These are phyloP conservation scores for Leccinum obscurum DNA, from an alignment of 768 basidiomycete species.

Conservation along the genomic window DNA sequence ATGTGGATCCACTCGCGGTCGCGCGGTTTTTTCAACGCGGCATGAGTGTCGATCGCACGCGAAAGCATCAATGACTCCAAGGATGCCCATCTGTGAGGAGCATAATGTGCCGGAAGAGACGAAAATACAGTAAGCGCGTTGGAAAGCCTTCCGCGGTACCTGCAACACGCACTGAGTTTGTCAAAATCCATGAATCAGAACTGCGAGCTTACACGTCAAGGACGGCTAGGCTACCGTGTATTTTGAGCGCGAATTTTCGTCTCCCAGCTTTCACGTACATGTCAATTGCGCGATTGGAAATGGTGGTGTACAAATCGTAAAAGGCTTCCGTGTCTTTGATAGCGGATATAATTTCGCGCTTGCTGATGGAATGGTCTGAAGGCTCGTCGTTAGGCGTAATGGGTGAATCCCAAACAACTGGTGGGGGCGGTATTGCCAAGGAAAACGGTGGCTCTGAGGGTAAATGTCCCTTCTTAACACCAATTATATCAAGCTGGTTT, in stretches of 20 bases:
- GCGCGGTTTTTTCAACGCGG: constrained; percentile 51
- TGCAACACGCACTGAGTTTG: constrained; percentile 31
- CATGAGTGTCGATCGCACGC: constrained; percentile 68
- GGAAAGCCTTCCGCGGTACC: constrained; percentile 63
- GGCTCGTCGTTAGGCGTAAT: constrained; percentile 23
- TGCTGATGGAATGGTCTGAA: constrained; percentile 46
- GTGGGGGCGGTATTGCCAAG: constrained; percentile 36
- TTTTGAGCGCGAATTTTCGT: constrained; percentile 79
- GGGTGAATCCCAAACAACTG: constrained; percentile 12
- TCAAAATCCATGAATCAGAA: constrained; percentile 3
- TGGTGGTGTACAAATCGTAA: constrained; percentile 70
- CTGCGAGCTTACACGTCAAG: constrained; percentile 75
- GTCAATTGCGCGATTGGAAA: constrained; percentile 83
- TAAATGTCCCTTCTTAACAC: constrained; percentile 69
- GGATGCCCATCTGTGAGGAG: constrained; percentile 78
- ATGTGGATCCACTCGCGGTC: constrained; percentile 83
- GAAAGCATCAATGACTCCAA: constrained; percentile 80
- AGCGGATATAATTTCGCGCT: constrained; percentile 58
- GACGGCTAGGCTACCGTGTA: constrained; percentile 85
- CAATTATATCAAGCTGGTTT: constrained; percentile 79
- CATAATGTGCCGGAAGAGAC: constrained; percentile 84
- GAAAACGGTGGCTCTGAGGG: constrained; percentile 75
- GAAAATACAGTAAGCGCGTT: constrained; percentile 70
- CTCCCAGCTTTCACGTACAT: constrained; percentile 82
- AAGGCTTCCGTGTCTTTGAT: constrained; percentile 59